Base-by-base conservation (phyloP, 2,329 filamentous ascomycete species). In the Aureobasidium sp. region DNA sequence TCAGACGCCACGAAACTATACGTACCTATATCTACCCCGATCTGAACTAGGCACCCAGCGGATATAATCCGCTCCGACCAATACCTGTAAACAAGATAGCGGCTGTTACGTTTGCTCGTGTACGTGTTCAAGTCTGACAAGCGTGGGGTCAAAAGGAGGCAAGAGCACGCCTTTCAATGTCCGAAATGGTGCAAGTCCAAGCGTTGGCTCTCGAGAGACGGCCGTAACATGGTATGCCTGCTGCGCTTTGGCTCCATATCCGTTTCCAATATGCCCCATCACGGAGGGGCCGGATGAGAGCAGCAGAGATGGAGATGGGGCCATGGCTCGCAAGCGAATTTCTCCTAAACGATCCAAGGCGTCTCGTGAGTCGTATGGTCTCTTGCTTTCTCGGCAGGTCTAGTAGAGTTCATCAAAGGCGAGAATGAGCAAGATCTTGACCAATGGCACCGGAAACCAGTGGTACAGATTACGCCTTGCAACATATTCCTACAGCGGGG, bases 1-100 rank as follows among this genome's bases (percentile, higher is more conserved):
- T 32, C 53, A 9, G 26, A 24, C 39, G 55, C 43, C 55, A 39
- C 55, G 2, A 48, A 59, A 27, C 9, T 48, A 59, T 59, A 59
- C 55, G 55, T 59, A 59, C 55, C 32, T 46, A 46, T 57, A n/a
- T 26, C 50, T 39, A 26, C 15, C 20, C 29, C 29, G 5, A 29
- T 59, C 17, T 20, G 17, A 34, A 37, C 32, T 48, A 44, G 29
- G 29, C 55, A 15, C 15, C 37, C 24, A 47, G 55, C 55, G 55
- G 55, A 48, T 43, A 13, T 17, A 39, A 47, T 59, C 55, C 55
- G 55, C 55, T 48, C 32, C n/a, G 43, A 39, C 55, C 55, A 59
- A 59, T 59, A 32, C 34, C 29, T 24, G 53, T 24, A 34, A 46
- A 46, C n/a, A 44, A 15, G 17, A 29, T 37, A 15, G 37, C 29